Evolutionary conservation across 2,329 filamentous ascomycete species (phyloP).

Genomic region (Pezicula radicicola): DNA sequence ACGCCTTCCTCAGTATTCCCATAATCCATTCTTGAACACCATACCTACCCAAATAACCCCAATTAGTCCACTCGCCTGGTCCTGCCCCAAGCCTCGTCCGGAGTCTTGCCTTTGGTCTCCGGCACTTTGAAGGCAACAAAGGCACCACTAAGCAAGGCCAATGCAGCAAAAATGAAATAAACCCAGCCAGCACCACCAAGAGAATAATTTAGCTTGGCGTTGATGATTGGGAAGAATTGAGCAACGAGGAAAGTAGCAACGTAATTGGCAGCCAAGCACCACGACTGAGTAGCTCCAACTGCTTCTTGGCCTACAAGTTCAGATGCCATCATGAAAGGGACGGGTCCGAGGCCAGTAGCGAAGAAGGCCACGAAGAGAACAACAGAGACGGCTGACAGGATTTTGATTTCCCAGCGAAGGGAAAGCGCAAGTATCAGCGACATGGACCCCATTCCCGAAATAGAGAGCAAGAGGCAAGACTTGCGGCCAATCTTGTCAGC

Average conservation of each 20-base stretch:
- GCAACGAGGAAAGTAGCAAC: slow-evolving; percentile 88
- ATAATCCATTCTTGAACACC: neutral
- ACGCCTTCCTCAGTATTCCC: neutral
- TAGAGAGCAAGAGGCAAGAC: slow-evolving; percentile 76
- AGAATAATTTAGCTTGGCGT: slow-evolving; percentile 62
- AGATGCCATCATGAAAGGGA: slow-evolving; percentile 90
- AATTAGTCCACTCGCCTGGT: slow-evolving; percentile 33
- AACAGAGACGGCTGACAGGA: slow-evolving; percentile 77
- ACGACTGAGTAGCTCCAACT: slow-evolving; percentile 87
- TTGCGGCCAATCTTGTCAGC: slow-evolving; percentile 88
- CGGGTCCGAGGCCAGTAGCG: slow-evolving; percentile 84
- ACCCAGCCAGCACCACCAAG: slow-evolving; percentile 74
- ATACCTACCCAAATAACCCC: neutral
- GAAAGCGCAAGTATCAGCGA: slow-evolving; percentile 76
- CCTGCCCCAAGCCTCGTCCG: slow-evolving; percentile 89
- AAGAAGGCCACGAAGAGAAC: slow-evolving; percentile 87
- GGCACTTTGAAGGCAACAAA: slow-evolving; percentile 78
- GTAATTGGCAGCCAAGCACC: slow-evolving; percentile 85
- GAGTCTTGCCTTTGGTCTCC: slow-evolving; percentile 82
- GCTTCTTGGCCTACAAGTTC: slow-evolving; percentile 90
- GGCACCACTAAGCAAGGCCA: slow-evolving; percentile 64
- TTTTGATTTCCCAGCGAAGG: slow-evolving; percentile 69
- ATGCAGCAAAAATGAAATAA: slow-evolving; percentile 84
- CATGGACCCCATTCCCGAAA: slow-evolving; percentile 78
- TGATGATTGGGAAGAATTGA: slow-evolving; percentile 90